Evolutionary conservation across 192 early-diverging fungal genomes (phyloP).

Genomic region (Geranomyces michiganensis): DNA sequence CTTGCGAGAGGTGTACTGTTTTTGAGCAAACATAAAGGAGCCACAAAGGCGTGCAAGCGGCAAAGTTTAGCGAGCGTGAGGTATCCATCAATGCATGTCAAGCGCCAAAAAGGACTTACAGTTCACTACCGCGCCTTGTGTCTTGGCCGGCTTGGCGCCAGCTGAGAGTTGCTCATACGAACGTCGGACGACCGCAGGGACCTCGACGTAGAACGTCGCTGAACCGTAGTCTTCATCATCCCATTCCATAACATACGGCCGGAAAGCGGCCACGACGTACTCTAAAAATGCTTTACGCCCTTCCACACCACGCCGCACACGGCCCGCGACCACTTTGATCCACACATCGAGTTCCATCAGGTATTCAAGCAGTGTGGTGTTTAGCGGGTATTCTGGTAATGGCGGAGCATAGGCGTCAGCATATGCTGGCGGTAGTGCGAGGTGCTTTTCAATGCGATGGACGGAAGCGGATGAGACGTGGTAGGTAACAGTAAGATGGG

Average conservation of each 20-base stretch:
- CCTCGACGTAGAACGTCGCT: slow-evolving; percentile 26
- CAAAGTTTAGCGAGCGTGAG: no score
- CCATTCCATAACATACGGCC: slow-evolving; percentile 13
- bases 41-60: not conserved
- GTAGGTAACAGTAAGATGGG: not conserved
- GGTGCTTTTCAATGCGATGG: slow-evolving; percentile 1
- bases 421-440: not conserved
- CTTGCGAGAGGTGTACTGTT: slow-evolving; percentile 16
- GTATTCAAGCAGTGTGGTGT: not conserved
- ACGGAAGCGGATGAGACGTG: not conserved
- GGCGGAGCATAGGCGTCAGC: not conserved
- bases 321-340: not conserved
- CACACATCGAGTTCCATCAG: not conserved
- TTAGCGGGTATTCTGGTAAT: slow-evolving; percentile 10
- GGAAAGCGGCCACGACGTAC: slow-evolving; percentile 8
- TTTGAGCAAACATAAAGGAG: no score
- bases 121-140: slow-evolving; percentile 1
- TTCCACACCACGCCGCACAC: not conserved
- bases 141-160: not conserved
- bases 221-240: slow-evolving; percentile 3
- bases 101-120: no score
- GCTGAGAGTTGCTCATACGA: not conserved
- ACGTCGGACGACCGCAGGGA: not conserved
- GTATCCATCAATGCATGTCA: no score
- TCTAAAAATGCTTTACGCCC: slow-evolving; percentile 9